Base-by-base conservation (phyloP, 225 moss, liverwort and hornwort genomes). In the Lunularia cruciata region DNA sequence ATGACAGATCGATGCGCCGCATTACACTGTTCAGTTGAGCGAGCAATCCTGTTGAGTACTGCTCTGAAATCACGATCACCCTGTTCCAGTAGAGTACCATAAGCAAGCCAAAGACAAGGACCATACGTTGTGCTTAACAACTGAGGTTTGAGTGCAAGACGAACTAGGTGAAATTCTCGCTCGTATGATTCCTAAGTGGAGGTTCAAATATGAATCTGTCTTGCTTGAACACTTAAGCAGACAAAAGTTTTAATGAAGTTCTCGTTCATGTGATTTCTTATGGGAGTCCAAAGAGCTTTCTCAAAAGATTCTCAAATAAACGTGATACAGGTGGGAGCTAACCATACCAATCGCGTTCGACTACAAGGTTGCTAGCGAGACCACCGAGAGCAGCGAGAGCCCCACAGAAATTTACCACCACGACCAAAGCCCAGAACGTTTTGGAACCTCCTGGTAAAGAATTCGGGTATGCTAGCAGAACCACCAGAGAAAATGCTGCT, bases 1-100 rank as follows among this genome's bases (percentile, higher is more conserved):
- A 98, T 19, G 77, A 85, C 0, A 98, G 84, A 73, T 98, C 98
- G 72, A 98, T 98, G 31, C 98, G 90, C 60, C 91, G 85, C 98
- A 98, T 98, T 8, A 73, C 61, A 60, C 93, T 87, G 58, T 98
- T 98, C 33, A 91, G 78, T 62, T 75, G 71, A 38, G 86, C 72
- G 45, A 93, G 69, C 68, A 83, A 57, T 7, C 78, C 86, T 68
- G 89, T 68, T 6, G 73, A 74, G 33, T 89, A 83, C 8, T 73
- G 75, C 72, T 89, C 87, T 60, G 92, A 84, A 63, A 98, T 92
- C 72, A 86, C 72, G 58, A 98, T 86, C 23, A 98, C 96, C 96
- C 95, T 96, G 86, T 38, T 64, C 35, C 54, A 72, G 48, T 19
- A 15, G 34, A 38, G 65, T n/a, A 48, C 26, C 8, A 51, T n/a